phyloP scores from a whole-genome alignment of 2,329 filamentous ascomycete species.

The Colletotrichum magnum region DNA sequence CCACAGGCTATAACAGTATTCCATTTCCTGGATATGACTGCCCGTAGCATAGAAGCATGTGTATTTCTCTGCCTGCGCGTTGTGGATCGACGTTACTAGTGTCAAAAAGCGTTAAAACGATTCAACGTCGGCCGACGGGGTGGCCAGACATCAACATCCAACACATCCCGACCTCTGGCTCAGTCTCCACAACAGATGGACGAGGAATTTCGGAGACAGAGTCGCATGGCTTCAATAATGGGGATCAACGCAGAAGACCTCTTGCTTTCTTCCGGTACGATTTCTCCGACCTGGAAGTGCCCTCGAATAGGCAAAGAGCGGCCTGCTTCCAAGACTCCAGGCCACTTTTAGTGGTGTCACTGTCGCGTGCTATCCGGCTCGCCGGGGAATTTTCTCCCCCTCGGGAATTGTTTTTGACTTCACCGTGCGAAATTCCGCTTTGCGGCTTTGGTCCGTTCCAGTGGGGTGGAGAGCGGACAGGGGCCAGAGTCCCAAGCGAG shows the following conservation, averaged over 20 bases:
- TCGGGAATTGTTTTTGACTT: not conserved
- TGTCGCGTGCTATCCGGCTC: not conserved
- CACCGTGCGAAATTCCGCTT: no score
- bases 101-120: slow-evolving; percentile 3
- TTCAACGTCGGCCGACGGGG: slow-evolving; percentile 16
- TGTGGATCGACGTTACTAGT: slow-evolving; percentile 32
- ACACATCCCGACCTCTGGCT: not conserved
- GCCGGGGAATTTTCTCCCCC: not conserved
- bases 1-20: not conserved
- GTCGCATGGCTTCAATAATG: slow-evolving; percentile 3
- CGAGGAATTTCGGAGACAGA: slow-evolving; percentile 2
- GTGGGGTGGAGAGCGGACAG: no score
- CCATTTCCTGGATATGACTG: not conserved
- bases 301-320: slow-evolving; percentile 9
- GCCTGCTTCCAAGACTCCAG: slow-evolving; percentile 13
- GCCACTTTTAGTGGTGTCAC: not conserved
- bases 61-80: slow-evolving; percentile 7
- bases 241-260: slow-evolving; percentile 25
- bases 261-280: not conserved
- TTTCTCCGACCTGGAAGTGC: not conserved
- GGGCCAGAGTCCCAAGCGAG: no score
- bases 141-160: not conserved
- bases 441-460: no score
- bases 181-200: slow-evolving; percentile 22
- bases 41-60: not conserved